A percentile compares a stretch with the other conserved stretches of the same genome.
phyloP scores from a whole-genome alignment of 2,329 filamentous ascomycete genomes.

The Podosphaera fusca region DNA sequence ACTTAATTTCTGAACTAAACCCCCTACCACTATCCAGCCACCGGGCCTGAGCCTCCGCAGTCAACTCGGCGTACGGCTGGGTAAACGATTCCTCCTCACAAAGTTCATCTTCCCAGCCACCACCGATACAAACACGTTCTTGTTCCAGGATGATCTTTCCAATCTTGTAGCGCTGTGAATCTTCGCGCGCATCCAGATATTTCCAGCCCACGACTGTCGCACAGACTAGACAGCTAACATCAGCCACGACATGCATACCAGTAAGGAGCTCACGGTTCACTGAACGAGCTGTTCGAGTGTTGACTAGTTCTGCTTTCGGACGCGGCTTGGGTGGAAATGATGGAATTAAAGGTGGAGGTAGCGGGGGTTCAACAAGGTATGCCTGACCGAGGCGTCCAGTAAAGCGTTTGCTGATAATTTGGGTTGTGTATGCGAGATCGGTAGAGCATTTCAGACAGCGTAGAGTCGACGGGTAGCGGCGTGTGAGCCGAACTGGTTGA shows the following conservation, averaged over 20 bases:
- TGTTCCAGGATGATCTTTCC: conserved; percentile 46
- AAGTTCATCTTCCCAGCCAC: conserved; percentile 28
- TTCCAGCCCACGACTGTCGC: conserved; percentile 39
- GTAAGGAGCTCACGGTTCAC: conserved; percentile 37
- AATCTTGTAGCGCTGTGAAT: conserved; percentile 40
- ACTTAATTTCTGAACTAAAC: conserved; percentile 23
- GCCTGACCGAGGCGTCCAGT: conserved; percentile 41
- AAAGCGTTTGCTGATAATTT: conserved; percentile 43
- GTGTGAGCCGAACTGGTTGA: conserved; percentile 16
- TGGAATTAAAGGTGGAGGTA: conserved; percentile 14
- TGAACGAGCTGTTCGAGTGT: conserved; percentile 29
- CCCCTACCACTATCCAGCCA: conserved; percentile 13
- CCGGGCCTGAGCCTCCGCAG: background rate
- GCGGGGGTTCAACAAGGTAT: conserved; percentile 28
- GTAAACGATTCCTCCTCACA: conserved; percentile 3
- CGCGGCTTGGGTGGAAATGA: conserved; percentile 3
- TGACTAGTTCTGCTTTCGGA: conserved; percentile 20
- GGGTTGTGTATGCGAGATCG: conserved; percentile 35
- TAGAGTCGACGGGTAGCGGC: conserved; percentile 28
- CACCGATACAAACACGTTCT: conserved; percentile 27
- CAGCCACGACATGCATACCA: conserved; percentile 38
- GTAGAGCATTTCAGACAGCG: conserved; percentile 34
- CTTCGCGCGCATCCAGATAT: conserved; percentile 38
- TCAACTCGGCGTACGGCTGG: conserved; percentile 3
- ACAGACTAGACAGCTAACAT: conserved; percentile 35